These are phyloP conservation scores for Saccharum spontaneum DNA, from an alignment of 176 grass and related monocot species.

Conservation along the genomic window DNA sequence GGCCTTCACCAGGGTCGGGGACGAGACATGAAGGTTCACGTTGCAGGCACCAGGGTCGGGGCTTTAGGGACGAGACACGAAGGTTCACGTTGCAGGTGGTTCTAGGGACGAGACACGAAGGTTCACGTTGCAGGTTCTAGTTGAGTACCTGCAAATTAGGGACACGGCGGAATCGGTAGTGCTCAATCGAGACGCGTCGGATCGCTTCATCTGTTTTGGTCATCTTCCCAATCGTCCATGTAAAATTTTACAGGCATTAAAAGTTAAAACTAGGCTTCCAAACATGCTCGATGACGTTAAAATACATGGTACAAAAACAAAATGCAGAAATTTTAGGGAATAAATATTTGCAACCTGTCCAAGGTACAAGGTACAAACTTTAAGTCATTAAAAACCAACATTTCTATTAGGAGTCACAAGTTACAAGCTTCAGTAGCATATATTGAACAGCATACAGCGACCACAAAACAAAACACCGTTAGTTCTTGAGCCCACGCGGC, in stretches of 20 bases:
- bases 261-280: neutral
- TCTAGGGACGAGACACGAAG: no score
- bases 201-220: no score
- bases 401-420: slow-evolving; percentile 36
- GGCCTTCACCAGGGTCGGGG: no score
- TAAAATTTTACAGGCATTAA: neutral
- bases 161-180: no score
- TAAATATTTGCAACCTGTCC: neutral
- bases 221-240: neutral
- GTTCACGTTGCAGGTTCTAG: no score
- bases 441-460: slow-evolving; percentile 31
- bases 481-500: slow-evolving; percentile 35
- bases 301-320: neutral
- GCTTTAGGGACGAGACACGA: no score
- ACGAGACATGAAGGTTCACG: no score
- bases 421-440: slow-evolving; percentile 32
- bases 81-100: no score
- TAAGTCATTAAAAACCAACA: slow-evolving; percentile 4
- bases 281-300: neutral
- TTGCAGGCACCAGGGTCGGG: no score
- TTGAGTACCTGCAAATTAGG: no score
- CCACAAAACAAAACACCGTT: slow-evolving; percentile 48
- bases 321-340: neutral
- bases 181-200: neutral
- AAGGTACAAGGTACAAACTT: neutral